Evolutionary conservation across 139 green algal species (phyloP), one percentile per base, ranked within the genome.

Genomic region (Mesostigma viride): DNA sequence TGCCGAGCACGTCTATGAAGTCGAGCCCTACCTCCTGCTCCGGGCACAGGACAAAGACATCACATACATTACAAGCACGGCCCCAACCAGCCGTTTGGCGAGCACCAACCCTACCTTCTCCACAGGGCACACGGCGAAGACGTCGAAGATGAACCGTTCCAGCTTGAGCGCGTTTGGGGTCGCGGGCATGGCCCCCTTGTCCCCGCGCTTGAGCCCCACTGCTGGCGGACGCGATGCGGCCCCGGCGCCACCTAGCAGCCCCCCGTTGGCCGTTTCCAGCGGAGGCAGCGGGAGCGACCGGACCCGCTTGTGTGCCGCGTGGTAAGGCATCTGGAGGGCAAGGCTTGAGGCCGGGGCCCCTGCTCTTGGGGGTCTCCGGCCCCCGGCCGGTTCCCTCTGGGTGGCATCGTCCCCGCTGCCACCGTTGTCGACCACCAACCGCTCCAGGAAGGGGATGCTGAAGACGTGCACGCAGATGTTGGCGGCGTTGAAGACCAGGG

Each of bases 381-480:
- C n/a, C n/a, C n/a, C n/a, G n/a, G n/a, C n/a, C n/a, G n/a, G n/a
- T n/a, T n/a, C n/a, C n/a, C n/a, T n/a, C n/a, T n/a, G n/a, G n/a
- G n/a, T n/a, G n/a, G n/a, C n/a, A n/a, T n/a, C n/a, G n/a, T n/a
- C n/a, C n/a, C n/a, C n/a, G n/a, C n/a, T n/a, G n/a, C n/a, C n/a
- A n/a, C n/a, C n/a, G n/a, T n/a, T n/a, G n/a, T n/a, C n/a, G n/a
- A n/a, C n/a, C n/a, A n/a, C 71, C 8, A 88, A 72, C 4, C 26
- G 3, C 40, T 57, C 48, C 62, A 97, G 78, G 82, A 91, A 97
- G 5, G 64, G 8, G 17, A 83, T 36, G 8, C 64, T 79, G 72
- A 96, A 96, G 82, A 88, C 94, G 81, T 96, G 91, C 84, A 96
- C 90, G 84, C 91, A 96, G 32, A 96, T 84, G 83, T 97, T 96